Evolutionary conservation across 2,329 filamentous ascomycete species (phyloP), one percentile per base, ranked within the genome.

Genomic region (Myrmaecium sp.): DNA sequence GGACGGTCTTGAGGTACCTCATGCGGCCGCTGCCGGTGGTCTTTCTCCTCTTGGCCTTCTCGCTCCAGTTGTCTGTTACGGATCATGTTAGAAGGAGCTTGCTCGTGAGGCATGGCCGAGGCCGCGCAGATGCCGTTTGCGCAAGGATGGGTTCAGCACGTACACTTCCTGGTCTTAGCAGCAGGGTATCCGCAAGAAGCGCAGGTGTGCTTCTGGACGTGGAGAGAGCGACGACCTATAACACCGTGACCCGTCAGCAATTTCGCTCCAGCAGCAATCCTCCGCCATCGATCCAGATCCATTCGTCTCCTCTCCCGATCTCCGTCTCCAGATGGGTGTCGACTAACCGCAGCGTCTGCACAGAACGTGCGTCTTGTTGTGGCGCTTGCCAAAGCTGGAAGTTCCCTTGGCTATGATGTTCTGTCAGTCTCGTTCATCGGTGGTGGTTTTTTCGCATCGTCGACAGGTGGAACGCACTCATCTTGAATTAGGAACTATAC

Each of bases 41-140:
- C 84, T 94, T 95, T 78, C 89, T 91, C 63, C 89, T 73, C 82
- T 95, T 95, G 52, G 84, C 86, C 80, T 98, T 98, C 74, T 95
- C 86, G 62, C 80, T 74, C 89, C 89, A 98, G 80, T 98, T 94
- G 77, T 76, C 86, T 95, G 56, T 57, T 40, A 38, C 49, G 13
- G 27, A 6, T 23, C 25, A 23, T 28, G 27, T 38, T 41, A 50
- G 36, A 49, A 42, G n/a, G n/a, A n/a, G 25, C 17, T 28, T 29
- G 21, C 14, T 32, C 14, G 18, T 26, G 19, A 13, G 5, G 11
- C 5, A 29, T 20, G 13, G 17, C 39, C 32, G 27, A 30, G 25
- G 27, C 17, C n/a, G 23, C 28, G 18, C 27, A 23, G 5, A 22
- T 18, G 21, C 14, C 14, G 18, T 17, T 10, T 27, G 28, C n/a